A percentile compares a stretch with the other conserved stretches of the same genome.
Conservation (phyloP, 2,329 filamentous ascomycete species). For the Hirsutella thompsonii region DNA sequence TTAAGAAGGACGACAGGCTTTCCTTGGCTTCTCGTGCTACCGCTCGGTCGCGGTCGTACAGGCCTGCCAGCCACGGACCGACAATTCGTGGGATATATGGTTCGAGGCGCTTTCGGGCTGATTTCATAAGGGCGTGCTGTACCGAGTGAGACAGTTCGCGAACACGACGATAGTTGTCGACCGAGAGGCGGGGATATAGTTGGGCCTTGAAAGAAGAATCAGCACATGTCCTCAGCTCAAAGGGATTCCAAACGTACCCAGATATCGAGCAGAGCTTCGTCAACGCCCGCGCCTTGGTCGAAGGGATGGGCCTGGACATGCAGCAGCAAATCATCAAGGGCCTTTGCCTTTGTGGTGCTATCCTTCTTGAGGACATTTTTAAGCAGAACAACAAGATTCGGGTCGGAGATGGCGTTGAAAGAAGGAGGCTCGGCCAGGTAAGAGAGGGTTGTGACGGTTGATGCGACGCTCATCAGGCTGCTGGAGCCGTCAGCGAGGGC, state of each 20-base stretch:
- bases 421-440: conserved; percentile 82
- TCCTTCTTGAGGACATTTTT: conserved; percentile 92
- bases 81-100: conserved; percentile 65
- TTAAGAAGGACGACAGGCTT: conserved; percentile 63
- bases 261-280: conserved; percentile 73
- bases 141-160: conserved; percentile 74
- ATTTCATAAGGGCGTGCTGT: conserved; percentile 49
- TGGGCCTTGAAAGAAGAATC: conserved; percentile 48
- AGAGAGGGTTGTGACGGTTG: conserved; percentile 47
- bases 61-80: conserved; percentile 81
- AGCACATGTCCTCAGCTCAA: not conserved
- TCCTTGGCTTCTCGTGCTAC: conserved; percentile 67
- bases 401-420: conserved; percentile 61
- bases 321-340: conserved; percentile 68
- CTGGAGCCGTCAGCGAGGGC: not conserved
- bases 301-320: conserved; percentile 43
- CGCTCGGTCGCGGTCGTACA: conserved; percentile 71
- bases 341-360: conserved; percentile 80
- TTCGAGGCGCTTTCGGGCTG: conserved; percentile 70
- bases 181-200: conserved; percentile 77
- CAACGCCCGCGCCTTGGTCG: conserved; percentile 47
- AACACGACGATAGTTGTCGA: conserved; percentile 78
- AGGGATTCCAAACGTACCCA: conserved; percentile 54
- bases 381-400: conserved; percentile 77
- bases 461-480: conserved; percentile 21